Evolutionary conservation across 1,284 basidiomycete genomes (phyloP), one percentile per base, ranked within the genome.

Genomic region (Sporisorium iseilematis-ciliati): DNA sequence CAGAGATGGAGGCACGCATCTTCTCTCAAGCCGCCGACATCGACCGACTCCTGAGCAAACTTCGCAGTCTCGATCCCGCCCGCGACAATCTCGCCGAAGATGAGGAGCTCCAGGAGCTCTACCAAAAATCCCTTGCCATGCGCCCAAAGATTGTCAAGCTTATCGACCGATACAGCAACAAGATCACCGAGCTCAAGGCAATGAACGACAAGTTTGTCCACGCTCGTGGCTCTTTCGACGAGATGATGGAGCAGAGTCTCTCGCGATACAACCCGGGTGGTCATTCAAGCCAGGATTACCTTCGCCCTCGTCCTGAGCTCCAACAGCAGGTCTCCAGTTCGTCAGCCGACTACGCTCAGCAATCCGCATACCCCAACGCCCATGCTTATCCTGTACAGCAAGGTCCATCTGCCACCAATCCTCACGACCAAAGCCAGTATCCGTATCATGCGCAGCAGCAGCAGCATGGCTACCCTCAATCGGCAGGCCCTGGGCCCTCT

Each of bases 131-230:
- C 79, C 94, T 99, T 89, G 89, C 91, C 1, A 87, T 98, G 53
- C 89, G 96, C 64, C 94, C 94, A 3, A 95, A 94, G 88, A 97
- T 99, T 73, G 94, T 96, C 73, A 94, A 94, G 80, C 87, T 99
- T 59, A 97, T 99, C 79, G 94, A 97, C 84, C 96, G 96, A 87
- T 99, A 99, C 86, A 78, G 73, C 48, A 74, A 70, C 56, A 84
- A 84, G 65, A 77, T 85, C 45, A 68, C 77, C 38, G 93, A 95
- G 85, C 88, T 95, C 51, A 91, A 93, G 12, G 90, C 91, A 0
- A 93, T 95, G 92, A 94, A 94, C 82, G 93, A 94, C 86, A 92
- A 90, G 12, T 95, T 95, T 77, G 90, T 93, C 26, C 90, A 91
- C 58, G 93, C 93, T 7, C 88, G 92, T 20, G 90, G 90, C 4